Evolutionary conservation across 2,329 filamentous ascomycete species (phyloP).

Genomic region (Phialocephala subalpina): DNA sequence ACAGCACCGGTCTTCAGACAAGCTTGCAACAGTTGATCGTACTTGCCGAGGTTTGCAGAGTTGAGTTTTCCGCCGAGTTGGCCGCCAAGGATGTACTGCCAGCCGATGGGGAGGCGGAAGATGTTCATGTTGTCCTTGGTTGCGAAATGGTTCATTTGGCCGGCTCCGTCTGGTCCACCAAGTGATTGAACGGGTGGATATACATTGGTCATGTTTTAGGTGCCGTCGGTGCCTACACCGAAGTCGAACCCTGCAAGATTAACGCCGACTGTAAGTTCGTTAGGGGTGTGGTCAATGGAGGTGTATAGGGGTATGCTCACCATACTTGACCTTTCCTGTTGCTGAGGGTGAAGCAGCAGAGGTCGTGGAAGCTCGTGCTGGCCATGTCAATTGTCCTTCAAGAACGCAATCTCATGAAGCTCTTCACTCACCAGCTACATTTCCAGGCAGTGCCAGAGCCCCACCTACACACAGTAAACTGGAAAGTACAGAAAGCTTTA

Average conservation of each 20-base stretch:
- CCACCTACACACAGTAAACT: conserved; percentile 16
- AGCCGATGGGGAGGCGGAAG: conserved; percentile 57
- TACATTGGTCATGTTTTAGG: conserved; percentile 43
- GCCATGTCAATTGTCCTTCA: not conserved
- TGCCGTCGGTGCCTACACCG: conserved; percentile 51
- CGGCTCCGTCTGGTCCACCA: conserved; percentile 34
- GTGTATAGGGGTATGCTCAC: conserved; percentile 7
- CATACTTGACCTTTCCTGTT: conserved; percentile 34
- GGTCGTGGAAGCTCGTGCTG: not conserved
- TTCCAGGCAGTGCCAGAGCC: conserved; percentile 20
- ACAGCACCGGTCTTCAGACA: conserved; percentile 63
- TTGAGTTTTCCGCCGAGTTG: conserved; percentile 58
- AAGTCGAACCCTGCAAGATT: conserved; percentile 54
- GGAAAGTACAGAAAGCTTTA: conserved; percentile 19
- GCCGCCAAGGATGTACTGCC: conserved; percentile 65
- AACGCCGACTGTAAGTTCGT: conserved; percentile 33
- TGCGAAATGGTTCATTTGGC: conserved; percentile 57
- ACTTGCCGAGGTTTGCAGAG: conserved; percentile 56
- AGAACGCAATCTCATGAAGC: not conserved
- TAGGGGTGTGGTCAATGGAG: not conserved
- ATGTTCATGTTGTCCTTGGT: conserved; percentile 62
- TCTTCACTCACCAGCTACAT: conserved; percentile 9
- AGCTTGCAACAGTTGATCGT: conserved; percentile 62
- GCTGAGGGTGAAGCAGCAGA: conserved; percentile 12
- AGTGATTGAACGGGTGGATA: conserved; percentile 23